These are phyloP conservation scores for Fusarium floridanum DNA, from an alignment of 2,329 filamentous ascomycete genomes.

Conservation along the genomic window DNA sequence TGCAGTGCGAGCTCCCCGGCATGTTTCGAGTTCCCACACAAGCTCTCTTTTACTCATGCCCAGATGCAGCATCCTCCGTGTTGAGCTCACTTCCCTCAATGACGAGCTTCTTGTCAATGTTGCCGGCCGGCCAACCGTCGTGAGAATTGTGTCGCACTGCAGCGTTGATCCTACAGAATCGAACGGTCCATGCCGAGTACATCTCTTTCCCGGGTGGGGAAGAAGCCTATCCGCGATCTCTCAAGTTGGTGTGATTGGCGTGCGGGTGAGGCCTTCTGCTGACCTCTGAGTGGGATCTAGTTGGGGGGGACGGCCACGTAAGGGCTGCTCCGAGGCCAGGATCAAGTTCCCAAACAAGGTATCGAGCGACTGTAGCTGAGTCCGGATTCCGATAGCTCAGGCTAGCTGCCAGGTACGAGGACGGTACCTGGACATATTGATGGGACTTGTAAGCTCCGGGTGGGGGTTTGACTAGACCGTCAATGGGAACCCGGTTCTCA, in stretches of 20 bases:
- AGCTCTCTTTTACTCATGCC: conserved; percentile 33
- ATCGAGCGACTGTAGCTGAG: background rate
- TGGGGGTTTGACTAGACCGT: conserved; percentile 32
- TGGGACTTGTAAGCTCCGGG: conserved; percentile 21
- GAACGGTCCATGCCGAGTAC: conserved; percentile 8
- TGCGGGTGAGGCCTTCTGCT: conserved; percentile 36
- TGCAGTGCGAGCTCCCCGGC: conserved; percentile 29
- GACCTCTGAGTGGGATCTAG: conserved; percentile 21
- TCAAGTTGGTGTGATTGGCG: conserved; percentile 26
- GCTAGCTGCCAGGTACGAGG: conserved; percentile 34
- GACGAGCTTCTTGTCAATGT: background rate
- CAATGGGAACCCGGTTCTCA: conserved; percentile 7
- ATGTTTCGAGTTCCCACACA: conserved; percentile 19
- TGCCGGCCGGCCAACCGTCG: conserved; percentile 1
- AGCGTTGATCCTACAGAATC: conserved; percentile 16
- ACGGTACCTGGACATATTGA: conserved; percentile 21
- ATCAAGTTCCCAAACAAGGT: conserved; percentile 10
- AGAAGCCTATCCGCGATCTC: conserved; percentile 9
- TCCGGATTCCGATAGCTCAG: conserved; percentile 14
- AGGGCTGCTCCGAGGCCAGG: conserved; percentile 16
- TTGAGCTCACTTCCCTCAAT: background rate
- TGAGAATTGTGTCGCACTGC: conserved; percentile 25
- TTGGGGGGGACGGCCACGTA: conserved; percentile 30
- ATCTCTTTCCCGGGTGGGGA: conserved; percentile 5
- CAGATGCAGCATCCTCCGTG: conserved; percentile 12